Evolutionary conservation across 2,329 filamentous ascomycete genomes (phyloP).

Genomic region (Penicillium aurantiogriseum): DNA sequence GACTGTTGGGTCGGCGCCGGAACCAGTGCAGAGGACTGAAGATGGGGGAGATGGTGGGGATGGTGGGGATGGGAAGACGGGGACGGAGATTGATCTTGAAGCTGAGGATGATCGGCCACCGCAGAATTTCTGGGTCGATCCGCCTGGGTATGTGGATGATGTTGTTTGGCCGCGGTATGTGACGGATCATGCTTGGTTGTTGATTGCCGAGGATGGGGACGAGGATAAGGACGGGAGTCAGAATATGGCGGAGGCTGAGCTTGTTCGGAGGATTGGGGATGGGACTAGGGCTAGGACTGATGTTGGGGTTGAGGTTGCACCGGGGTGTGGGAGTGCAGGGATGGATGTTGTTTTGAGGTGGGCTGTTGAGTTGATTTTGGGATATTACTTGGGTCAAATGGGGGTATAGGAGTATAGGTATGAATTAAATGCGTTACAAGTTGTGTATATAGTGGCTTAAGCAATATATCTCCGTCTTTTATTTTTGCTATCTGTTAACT

Average conservation of each 20-base stretch:
- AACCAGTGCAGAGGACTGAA: constrained; percentile 9
- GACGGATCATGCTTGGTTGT: constrained; percentile 75
- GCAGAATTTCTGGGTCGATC: constrained; percentile 92
- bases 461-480: neutral
- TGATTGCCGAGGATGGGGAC: constrained; percentile 62
- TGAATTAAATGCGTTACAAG: neutral
- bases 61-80: neutral
- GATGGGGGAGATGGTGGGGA: neutral
- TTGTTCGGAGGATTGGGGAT: constrained; percentile 33
- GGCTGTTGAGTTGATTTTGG: constrained; percentile 64
- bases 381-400: constrained; percentile 16
- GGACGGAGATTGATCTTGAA: constrained; percentile 27
- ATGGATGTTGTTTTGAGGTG: constrained; percentile 65
- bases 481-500: neutral
- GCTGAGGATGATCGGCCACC: constrained; percentile 38
- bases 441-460: neutral
- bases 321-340: constrained; percentile 54
- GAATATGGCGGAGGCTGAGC: constrained; percentile 19
- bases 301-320: constrained; percentile 48
- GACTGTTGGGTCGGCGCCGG: constrained; percentile 43
- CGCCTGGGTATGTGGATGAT: constrained; percentile 87
- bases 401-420: neutral
- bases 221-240: constrained; percentile 36
- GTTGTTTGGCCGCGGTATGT: constrained; percentile 97
- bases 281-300: constrained; percentile 45